Percentiles rank a stretch among this genome's conserved stretches.
Evolutionary conservation across 1,139 yeast species (phyloP).

Genomic region (Scheffersomyces cryptocercus): DNA sequence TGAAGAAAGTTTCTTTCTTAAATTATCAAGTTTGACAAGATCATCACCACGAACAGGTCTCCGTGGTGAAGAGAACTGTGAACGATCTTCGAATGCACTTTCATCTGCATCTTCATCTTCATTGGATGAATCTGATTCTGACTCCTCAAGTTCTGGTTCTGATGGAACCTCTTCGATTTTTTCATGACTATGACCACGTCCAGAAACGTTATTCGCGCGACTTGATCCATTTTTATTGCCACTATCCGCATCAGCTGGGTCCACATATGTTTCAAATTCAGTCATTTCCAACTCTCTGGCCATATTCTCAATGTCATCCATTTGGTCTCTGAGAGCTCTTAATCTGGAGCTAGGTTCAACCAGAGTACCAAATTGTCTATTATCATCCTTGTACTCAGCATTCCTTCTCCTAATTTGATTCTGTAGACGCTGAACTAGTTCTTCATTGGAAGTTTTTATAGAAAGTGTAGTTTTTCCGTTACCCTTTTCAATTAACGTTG

Average conservation of each 20-base stretch:
- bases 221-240: neutral
- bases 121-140: conserved; percentile 19
- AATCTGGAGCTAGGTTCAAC: conserved; percentile 79
- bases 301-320: conserved; percentile 82
- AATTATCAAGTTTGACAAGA: conserved; percentile 47
- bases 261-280: conserved; percentile 57
- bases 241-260: conserved; percentile 11
- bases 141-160: conserved; percentile 17
- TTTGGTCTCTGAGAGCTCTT: conserved; percentile 73
- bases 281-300: conserved; percentile 88
- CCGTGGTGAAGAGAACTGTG: conserved; percentile 18
- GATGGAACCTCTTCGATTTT: conserved; percentile 12
- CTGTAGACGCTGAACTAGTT: conserved; percentile 52
- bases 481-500: conserved; percentile 16
- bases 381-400: conserved; percentile 59
- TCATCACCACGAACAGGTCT: conserved; percentile 45
- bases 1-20: conserved; percentile 58
- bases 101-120: conserved; percentile 16
- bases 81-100: conserved; percentile 15
- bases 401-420: conserved; percentile 63
- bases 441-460: conserved; percentile 41
- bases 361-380: conserved; percentile 55
- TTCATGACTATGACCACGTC: conserved; percentile 4
- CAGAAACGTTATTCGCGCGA: neutral
- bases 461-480: conserved; percentile 41